Base-by-base conservation (phyloP, 2,329 filamentous ascomycete genomes). In the Aspergillus versicolor region DNA sequence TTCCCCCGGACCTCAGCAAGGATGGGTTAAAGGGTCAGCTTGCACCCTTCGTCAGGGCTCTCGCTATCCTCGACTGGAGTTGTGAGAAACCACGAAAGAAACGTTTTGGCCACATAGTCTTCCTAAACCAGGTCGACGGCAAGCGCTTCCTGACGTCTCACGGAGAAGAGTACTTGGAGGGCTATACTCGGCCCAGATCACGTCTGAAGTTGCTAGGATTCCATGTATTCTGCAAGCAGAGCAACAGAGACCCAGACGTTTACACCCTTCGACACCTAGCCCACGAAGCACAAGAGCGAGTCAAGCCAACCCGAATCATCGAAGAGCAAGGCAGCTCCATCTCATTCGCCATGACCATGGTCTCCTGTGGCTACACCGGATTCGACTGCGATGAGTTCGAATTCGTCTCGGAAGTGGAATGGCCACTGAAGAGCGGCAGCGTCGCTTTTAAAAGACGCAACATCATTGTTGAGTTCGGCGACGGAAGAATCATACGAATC, bases 311-410 rank as follows among this genome's bases (percentile, higher is more conserved):
- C 38, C 54, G 50, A 49, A 51, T 52, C 58, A 44, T 61, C 62
- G 21, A 66, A 53, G 56, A 65, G 8, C 57, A 67, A 19, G 54
- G 43, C 27, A 54, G 19, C 45, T 27, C 57, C 8, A 17, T 61
- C 5, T 38, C 50, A 3, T 56, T 64, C 12, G 17, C 17, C 15
- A 3, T 61, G 30, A 13, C n/a, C 13, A 62, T 34, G 34, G 50
- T 79, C 15, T 70, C 70, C 15, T 82, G 79, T 54, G 83, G 83
- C 2, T 78, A 82, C 48, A 79, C 79, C 55, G 64, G 73, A 3
- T 83, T 80, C 44, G 42, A 63, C 1, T 52, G 67, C 0, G 56
- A 62, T 3, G n/a, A 56, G 3, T 67, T 84, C 4, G 67, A 67
- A 0, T 85, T 81, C 57, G 66, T 75, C 2, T 62, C 76, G 4